Base-by-base conservation (phyloP, 2,329 filamentous ascomycete species). In the Exophiala calicioides region DNA sequence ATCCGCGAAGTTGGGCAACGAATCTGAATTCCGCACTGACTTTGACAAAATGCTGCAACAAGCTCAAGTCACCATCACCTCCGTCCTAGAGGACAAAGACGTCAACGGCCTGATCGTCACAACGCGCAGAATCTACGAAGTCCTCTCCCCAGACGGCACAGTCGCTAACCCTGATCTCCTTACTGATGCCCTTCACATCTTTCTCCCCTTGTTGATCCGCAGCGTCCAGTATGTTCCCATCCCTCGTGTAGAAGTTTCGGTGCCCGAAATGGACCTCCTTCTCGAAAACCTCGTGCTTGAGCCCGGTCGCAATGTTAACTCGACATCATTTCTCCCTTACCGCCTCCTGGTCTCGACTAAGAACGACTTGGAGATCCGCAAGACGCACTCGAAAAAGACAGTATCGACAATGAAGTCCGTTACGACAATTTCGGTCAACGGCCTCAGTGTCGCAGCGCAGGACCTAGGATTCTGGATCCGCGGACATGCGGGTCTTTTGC, bases 401-500 rank as follows among this genome's bases (percentile, higher is more conserved):
- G 77, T 78, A 2, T 82, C 86, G 0, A 71, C 70, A n/a, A 74
- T 85, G 44, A 85, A 81, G 18, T 90, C 87, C 0, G 73, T 86
- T 2, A 77, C 93, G 55, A 87, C 86, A 1, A 77, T 95, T 61
- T 88, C 86, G 53, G 71, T 95, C 29, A 84, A 89, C 54, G 91
- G 91, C 0, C 71, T 97, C 6, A 94, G 89, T 0, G 76, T 93
- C 43, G 83, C 86, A 30, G 90, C 90, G 2, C 82, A 91, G 18
- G 90, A 96, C 53, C 75, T 97, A 23, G 91, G 91, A 18, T 97
- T 90, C 71, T 94, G 90, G 82, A 72, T 96, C 23, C 85, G 86
- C 7, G 77, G 87, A 0, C 90, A 93, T 64, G 81, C 82, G 10
- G 84, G 88, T 2, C 60, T 94, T 2, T 73, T 95, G 37, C 82